Conservation (phyloP, 805 yeast species). For the Lachancea meyersii region DNA sequence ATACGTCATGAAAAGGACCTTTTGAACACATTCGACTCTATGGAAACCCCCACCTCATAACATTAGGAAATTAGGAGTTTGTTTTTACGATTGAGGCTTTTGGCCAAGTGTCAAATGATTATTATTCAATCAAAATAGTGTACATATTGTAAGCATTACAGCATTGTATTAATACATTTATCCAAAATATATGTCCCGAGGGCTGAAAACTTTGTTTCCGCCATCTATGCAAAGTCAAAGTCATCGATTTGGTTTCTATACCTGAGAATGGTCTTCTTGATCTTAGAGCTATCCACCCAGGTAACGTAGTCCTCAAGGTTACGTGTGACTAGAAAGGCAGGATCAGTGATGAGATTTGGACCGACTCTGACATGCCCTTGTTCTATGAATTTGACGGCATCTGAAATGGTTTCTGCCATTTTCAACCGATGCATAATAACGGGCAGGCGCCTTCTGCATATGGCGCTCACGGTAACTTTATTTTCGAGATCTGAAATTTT, state of each 20-base stretch:
- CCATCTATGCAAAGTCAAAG: slow-evolving; percentile 40
- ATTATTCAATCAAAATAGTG: background rate
- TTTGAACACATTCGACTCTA: background rate
- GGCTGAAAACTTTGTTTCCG: too few relatives aligned
- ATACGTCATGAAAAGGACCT: slow-evolving; percentile 9
- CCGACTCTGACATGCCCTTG: slow-evolving; percentile 98
- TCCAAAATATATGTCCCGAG: background rate
- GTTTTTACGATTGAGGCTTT: background rate
- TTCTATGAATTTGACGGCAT: slow-evolving; percentile 87
- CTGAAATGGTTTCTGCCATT: slow-evolving; percentile 85
- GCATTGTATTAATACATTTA: background rate
- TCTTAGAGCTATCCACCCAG: slow-evolving; percentile 96
- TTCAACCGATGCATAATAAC: slow-evolving; percentile 90
- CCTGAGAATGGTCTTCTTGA: slow-evolving; percentile 79
- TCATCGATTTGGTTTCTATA: slow-evolving; percentile 72
- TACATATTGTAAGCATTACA: slow-evolving; percentile 1
- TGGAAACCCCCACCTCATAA: background rate
- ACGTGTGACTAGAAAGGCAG: slow-evolving; percentile 89
- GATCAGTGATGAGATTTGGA: slow-evolving; percentile 90
- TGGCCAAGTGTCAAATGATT: background rate
- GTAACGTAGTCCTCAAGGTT: slow-evolving; percentile 94
- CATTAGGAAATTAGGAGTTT: background rate
- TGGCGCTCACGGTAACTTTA: slow-evolving; percentile 83
- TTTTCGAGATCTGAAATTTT: slow-evolving; percentile 90
- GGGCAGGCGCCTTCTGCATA: slow-evolving; percentile 87